These are phyloP conservation scores for Eucalyptus globulus DNA, from an alignment of 345 rosid genomes.

Conservation along the genomic window DNA sequence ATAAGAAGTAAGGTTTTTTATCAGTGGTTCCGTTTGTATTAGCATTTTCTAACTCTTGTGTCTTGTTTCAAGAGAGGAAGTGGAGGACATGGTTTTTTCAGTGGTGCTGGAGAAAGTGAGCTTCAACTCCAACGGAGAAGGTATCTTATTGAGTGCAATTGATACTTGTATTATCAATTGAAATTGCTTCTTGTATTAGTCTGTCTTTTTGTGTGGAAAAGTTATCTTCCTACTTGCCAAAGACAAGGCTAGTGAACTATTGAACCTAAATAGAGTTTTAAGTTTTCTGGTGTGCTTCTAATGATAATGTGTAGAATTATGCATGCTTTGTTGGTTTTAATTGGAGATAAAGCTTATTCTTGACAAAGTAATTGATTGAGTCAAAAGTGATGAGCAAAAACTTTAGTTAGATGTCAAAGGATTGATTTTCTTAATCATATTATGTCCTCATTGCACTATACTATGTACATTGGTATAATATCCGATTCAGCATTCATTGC, in stretches of 20 bases:
- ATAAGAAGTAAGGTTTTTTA: background rate
- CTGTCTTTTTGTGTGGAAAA: background rate
- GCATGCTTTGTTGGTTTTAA: background rate
- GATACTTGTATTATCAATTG: background rate
- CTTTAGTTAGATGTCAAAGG: background rate
- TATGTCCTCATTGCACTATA: background rate
- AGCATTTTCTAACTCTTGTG: background rate
- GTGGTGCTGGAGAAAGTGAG: slow-evolving; percentile 98
- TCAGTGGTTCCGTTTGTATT: background rate
- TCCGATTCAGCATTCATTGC: background rate
- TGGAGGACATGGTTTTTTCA: slow-evolving; percentile 71
- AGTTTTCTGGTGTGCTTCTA: background rate
- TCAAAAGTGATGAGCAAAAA: background rate
- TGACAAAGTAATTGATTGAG: background rate
- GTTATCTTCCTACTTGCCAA: background rate
- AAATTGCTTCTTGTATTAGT: background rate
- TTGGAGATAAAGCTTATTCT: background rate
- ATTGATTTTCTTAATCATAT: background rate
- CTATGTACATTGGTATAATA: background rate
- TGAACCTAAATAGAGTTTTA: background rate
- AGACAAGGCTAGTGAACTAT: background rate
- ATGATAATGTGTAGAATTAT: background rate
- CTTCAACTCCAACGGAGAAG: slow-evolving; percentile 90
- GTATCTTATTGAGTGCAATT: slow-evolving; percentile 2
- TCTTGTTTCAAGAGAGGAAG: slow-evolving; percentile 66